These are phyloP conservation scores for Rhizophlyctis rosea DNA, from an alignment of 192 early-diverging fungal genomes.

Conservation along the genomic window DNA sequence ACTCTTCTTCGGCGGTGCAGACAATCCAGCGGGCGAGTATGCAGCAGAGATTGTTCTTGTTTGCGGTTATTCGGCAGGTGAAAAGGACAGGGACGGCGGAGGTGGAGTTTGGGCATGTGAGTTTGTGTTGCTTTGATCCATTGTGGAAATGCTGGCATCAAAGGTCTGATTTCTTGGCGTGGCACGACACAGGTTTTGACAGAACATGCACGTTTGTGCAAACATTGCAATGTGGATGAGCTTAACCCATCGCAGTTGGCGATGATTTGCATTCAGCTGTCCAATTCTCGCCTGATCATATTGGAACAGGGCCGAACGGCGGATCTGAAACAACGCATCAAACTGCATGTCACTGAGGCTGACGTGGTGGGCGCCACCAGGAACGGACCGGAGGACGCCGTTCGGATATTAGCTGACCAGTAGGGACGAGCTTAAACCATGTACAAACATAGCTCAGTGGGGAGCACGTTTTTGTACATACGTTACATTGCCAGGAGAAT, in stretches of 20 bases:
- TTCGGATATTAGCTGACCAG: background rate
- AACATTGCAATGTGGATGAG: conserved; percentile 44
- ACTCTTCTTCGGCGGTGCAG: conserved; percentile 68
- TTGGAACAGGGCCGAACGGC: conserved; percentile 40
- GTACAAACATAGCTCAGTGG: too few relatives aligned
- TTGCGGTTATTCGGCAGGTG: conserved; percentile 61
- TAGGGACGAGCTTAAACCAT: too few relatives aligned
- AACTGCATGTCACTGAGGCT: conserved; percentile 70
- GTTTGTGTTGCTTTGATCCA: background rate
- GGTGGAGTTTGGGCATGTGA: conserved; percentile 70
- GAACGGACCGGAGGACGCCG: conserved; percentile 3
- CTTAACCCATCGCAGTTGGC: conserved; percentile 61
- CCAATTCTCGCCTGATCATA: conserved; percentile 14
- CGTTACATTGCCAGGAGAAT: too few relatives aligned
- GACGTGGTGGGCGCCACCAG: conserved; percentile 74
- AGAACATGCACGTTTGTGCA: conserved; percentile 64
- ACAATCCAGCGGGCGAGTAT: conserved; percentile 69
- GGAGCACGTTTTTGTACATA: too few relatives aligned
- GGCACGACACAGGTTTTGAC: conserved; percentile 40
- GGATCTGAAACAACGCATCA: conserved; percentile 53
- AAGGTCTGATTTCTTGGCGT: background rate
- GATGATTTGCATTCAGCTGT: conserved; percentile 53
- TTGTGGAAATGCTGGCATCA: background rate
- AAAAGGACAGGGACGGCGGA: conserved; percentile 69
- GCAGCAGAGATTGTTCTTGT: conserved; percentile 85